Evolutionary conservation across 2,329 filamentous ascomycete genomes (phyloP), one percentile per base, ranked within the genome.

Genomic region (Akanthomyces uredinophilus): DNA sequence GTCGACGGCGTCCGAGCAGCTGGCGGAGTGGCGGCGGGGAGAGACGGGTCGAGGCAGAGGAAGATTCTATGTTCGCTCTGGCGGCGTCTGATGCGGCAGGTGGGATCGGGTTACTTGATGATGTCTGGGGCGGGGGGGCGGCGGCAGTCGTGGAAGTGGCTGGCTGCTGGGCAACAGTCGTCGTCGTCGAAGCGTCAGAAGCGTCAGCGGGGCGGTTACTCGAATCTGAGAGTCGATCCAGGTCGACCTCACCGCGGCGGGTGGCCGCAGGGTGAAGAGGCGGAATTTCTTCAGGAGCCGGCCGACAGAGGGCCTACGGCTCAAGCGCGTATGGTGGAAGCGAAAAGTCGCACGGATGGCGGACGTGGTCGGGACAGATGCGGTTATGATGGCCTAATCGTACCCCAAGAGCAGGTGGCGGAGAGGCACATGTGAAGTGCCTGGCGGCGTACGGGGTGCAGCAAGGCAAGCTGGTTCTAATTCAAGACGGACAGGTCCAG

Each of bases 1-100:
- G 82, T 71, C 77, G 81, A 71, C 85, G 81, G 72, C 84, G 79
- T 72, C 85, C 83, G 68, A 86, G 75, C 65, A 83, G 73, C 71
- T 74, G 74, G 64, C 69, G 68, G 53, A 71, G 69, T 65, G 64
- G 64, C 64, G 67, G 64, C 60, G 68, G 64, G 60, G 65, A 63
- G 64, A 66, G 64, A 64, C 63, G 65, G 61, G 65, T 60, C 64
- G 62, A 64, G 69, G 67, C 69, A 69, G 65, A 64, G 66, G 74
- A 74, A 72, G 72, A 73, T 70, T 69, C 73, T 77, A 77, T 78
- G 68, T 77, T 78, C 73, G 71, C 71, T 70, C 70, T 67, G 68
- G 70, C 66, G 66, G 70, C 69, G 50, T 54, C 49, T 44, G 39
- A 5, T 5, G 39, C 14, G 20, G 20, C 54, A 62, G 27, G 59